Base-by-base conservation (phyloP, 1,284 basidiomycete genomes). In the Abortiporus biennis region DNA sequence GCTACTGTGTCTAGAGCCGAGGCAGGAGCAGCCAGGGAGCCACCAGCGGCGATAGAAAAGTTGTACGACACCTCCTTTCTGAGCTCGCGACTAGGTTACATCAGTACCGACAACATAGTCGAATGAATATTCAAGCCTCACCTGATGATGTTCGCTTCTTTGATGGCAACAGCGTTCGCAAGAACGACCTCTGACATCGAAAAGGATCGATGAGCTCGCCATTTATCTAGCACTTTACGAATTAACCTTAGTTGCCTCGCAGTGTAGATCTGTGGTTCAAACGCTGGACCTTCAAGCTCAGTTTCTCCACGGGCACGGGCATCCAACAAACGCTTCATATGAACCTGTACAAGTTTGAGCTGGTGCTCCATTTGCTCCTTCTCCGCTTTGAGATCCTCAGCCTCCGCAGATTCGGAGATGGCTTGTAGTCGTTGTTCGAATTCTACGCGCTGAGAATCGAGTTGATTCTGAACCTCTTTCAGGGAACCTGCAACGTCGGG, bases 131-230 rank as follows among this genome's bases (percentile, higher is more conserved):
- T 32, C 43, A 20, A 27, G 38, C 54, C 76, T 47, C 51, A 89
- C 91, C 89, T 91, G 54, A 95, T 86, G 30, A 95, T 76, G 59
- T 98, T 98, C 6, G 93, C 94, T 65, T 99, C 95, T 62, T 95
- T 94, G 32, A 99, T 69, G 40, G 87, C 63, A 0, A 93, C 85
- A 3, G 95, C 94, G 57, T 83, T 85, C 4, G 85, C 84, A 35
- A 99, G 68, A 6, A 95, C 78, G 36, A 80, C 68, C 64, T 98
- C 94, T 0, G 94, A 92, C 89, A 98, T 95, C 1, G 83, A 85
- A 59, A 94, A 93, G 6, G 85, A 76, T 23, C 85, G 74, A 62
- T 92, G 80, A 0, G 76, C 73, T 51, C 87, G 76, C 95, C 95
- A 99, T 51, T 78, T 82, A 49, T 84, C 80, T 47, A 96, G 62